These are phyloP conservation scores for Gracilaria domingensis DNA, from an alignment of 23 red algal genomes.

Conservation along the genomic window DNA sequence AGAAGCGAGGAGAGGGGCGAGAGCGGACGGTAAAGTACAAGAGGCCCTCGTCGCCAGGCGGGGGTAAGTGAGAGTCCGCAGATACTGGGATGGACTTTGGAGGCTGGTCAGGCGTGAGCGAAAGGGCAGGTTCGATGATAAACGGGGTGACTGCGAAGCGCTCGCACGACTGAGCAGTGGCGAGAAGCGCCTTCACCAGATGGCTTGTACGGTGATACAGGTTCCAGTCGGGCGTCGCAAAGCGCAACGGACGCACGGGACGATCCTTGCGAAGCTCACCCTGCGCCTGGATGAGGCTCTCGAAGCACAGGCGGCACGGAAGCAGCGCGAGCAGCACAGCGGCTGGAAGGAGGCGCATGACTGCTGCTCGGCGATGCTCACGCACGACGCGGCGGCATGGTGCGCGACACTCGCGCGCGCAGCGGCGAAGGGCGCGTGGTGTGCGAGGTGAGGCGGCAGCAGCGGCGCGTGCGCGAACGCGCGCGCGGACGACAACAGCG, in stretches of 20 bases:
- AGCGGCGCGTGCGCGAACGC: too few relatives aligned
- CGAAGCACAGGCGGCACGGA: slow-evolving; percentile 21
- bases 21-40: slow-evolving; percentile 24
- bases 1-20: slow-evolving; percentile 4
- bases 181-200: background rate
- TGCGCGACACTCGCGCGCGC: background rate
- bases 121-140: background rate
- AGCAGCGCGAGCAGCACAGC: background rate
- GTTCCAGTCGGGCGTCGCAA: slow-evolving; percentile 64
- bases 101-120: background rate
- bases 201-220: slow-evolving; percentile 55
- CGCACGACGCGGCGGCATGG: background rate
- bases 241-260: slow-evolving; percentile 30
- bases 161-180: slow-evolving; percentile 15
- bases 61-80: slow-evolving; percentile 3
- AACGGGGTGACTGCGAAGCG: background rate
- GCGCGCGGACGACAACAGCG: background rate
- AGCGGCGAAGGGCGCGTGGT: background rate
- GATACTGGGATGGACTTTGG: background rate
- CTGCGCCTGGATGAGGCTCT: slow-evolving; percentile 53
- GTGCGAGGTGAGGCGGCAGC: background rate
- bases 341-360: background rate
- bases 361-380: background rate
- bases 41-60: slow-evolving; percentile 14
- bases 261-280: slow-evolving; percentile 67